These are phyloP conservation scores for Cajanus cajan DNA, from an alignment of 306 rosid species.

Conservation along the genomic window DNA sequence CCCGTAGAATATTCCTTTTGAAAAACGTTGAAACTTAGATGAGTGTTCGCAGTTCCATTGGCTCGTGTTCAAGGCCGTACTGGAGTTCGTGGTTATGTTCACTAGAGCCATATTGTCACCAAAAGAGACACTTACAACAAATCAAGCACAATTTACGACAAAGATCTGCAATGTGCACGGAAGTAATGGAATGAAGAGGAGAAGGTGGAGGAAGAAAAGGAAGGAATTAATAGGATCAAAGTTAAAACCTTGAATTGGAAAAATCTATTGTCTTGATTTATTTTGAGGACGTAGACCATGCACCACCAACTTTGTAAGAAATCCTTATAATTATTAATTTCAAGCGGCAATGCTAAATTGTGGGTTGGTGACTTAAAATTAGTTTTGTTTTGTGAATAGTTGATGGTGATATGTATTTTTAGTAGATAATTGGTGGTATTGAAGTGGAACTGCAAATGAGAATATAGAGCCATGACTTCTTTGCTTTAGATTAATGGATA, in stretches of 20 bases:
- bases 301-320: slow-evolving; percentile 2
- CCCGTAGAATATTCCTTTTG: slow-evolving; percentile 42
- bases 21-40: background rate
- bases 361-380: slow-evolving; percentile 24
- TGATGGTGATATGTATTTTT: slow-evolving; percentile 23
- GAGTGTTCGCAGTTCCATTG: slow-evolving; percentile 28
- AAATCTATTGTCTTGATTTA: background rate
- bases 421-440: slow-evolving; percentile 22
- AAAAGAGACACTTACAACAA: background rate
- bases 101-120: slow-evolving; percentile 6
- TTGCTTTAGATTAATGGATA: background rate
- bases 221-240: background rate
- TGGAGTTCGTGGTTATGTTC: background rate
- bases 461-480: background rate
- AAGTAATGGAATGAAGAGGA: background rate
- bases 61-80: background rate
- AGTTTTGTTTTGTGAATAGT: slow-evolving; percentile 28
- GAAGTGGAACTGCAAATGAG: background rate
- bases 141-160: background rate
- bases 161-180: background rate
- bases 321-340: slow-evolving; percentile 21
- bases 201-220: background rate
- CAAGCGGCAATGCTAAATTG: slow-evolving; percentile 29
- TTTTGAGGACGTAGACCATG: slow-evolving; percentile 14
- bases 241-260: background rate